Evolutionary conservation across 2,329 filamentous ascomycete genomes (phyloP), one percentile per base, ranked within the genome.

Genomic region (Talaromyces rugulosus): DNA sequence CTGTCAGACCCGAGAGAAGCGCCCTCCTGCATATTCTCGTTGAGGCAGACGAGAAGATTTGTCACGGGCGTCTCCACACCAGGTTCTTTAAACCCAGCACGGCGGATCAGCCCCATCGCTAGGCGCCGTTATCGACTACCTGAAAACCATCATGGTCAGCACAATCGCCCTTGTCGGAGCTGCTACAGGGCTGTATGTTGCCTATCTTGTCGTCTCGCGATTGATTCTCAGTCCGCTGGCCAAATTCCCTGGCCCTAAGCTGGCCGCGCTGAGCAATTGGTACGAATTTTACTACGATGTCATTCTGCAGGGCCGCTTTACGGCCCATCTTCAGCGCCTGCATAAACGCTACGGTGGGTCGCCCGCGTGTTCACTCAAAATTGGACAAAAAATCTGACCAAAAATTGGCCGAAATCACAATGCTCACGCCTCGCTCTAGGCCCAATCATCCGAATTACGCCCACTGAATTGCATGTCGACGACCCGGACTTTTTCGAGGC

Each of bases 361-460:
- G 14, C 11, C 33, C n/a, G n/a, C 33, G 4, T 27, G 33, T 28
- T 55, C 12, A 4, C 42, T 16, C 14, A 53, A n/a, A 53, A 16
- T 53, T n/a, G 50, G n/a, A 30, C 6, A 53, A 9, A n/a, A 31
- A 7, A 31, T 23, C 2, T 23, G 23, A 23, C 23, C 23, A 53
- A 31, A 12, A n/a, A 16, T 5, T n/a, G 27, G 11, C 50, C 11
- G 16, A 53, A 16, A n/a, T 28, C 6, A 31, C 5, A 31, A 31
- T 53, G n/a, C 42, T 58, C 27, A 58, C 56, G 16, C 16, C 16
- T 16, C 16, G 5, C n/a, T 9, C 28, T 54, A 73, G 72, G 72
- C 9, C 72, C 72, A 4, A 74, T 75, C 52, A 67, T 74, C 23
- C 72, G 73, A 27, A 72, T 74, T 56, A 68, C 65, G 55, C 73